Evolutionary conservation across 768 basidiomycete genomes (phyloP).

Genomic region (Tricholoma bakamatsutake): DNA sequence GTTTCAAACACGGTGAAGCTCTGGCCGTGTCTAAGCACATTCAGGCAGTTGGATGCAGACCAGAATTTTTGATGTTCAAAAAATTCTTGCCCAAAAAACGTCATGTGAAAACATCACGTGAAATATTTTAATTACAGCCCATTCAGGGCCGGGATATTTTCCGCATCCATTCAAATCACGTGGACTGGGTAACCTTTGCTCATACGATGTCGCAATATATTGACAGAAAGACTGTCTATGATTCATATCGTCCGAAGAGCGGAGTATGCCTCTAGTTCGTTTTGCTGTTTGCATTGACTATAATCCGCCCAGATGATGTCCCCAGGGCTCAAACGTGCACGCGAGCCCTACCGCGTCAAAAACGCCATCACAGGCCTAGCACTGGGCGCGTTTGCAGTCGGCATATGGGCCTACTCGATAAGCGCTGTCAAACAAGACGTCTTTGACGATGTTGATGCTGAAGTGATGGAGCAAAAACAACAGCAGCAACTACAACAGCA

Average conservation of each 20-base stretch:
- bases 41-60: too few relatives aligned
- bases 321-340: slow-evolving; percentile 79
- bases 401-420: slow-evolving; percentile 91
- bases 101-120: too few relatives aligned
- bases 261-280: slow-evolving; percentile 32
- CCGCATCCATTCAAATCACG: neutral
- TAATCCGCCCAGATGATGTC: slow-evolving; percentile 63
- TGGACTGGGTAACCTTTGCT: neutral
- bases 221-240: slow-evolving; percentile 34
- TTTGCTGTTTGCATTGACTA: neutral
- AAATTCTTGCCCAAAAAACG: too few relatives aligned
- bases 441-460: slow-evolving; percentile 82
- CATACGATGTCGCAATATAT: slow-evolving; percentile 31
- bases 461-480: slow-evolving; percentile 52
- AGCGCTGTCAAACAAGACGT: slow-evolving; percentile 91
- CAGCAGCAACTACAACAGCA: slow-evolving; percentile 39
- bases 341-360: slow-evolving; percentile 71
- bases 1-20: too few relatives aligned
- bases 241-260: slow-evolving; percentile 47
- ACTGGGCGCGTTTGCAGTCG: slow-evolving; percentile 69
- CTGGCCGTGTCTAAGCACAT: too few relatives aligned
- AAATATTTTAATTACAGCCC: too few relatives aligned
- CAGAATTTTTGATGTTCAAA: too few relatives aligned
- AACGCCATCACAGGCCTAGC: slow-evolving; percentile 76
- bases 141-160: too few relatives aligned